These are phyloP conservation scores for Penicillium dipodomyicola DNA, from an alignment of 495 filamentous ascomycete genomes.

Conservation along the genomic window DNA sequence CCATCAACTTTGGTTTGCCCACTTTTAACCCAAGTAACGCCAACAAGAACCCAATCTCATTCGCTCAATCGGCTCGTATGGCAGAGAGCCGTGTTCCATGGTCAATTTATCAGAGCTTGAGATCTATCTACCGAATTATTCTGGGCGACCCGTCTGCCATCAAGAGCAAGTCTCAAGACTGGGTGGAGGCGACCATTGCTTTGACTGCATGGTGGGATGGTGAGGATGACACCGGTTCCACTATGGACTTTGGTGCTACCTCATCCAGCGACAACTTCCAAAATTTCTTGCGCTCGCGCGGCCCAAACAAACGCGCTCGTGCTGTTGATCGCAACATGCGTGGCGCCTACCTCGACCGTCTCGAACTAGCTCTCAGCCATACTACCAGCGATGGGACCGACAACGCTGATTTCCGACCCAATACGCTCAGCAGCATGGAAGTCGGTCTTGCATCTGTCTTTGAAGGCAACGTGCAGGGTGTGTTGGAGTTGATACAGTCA, in stretches of 20 bases:
- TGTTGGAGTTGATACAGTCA: constrained; percentile 66
- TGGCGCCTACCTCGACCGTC: constrained; percentile 52
- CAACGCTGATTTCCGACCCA: constrained; percentile 58
- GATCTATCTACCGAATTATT: constrained; percentile 70
- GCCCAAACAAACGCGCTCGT: constrained; percentile 20
- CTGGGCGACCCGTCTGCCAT: constrained; percentile 70
- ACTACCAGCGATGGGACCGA: constrained; percentile 48
- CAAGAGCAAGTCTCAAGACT: constrained; percentile 68
- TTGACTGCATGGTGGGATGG: constrained; percentile 89
- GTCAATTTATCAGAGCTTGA: constrained; percentile 78
- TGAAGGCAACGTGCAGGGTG: constrained; percentile 70
- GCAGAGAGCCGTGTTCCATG: constrained; percentile 82
- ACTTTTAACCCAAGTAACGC: constrained; percentile 23
- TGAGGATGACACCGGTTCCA: constrained; percentile 50
- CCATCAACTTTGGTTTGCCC: constrained; percentile 53
- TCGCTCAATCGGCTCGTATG: constrained; percentile 64
- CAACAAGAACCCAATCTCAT: constrained; percentile 36
- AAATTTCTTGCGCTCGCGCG: constrained; percentile 31
- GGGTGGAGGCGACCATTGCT: constrained; percentile 80
- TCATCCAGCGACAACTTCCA: constrained; percentile 18
- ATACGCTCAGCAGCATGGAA: constrained; percentile 68
- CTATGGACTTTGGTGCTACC: constrained; percentile 25
- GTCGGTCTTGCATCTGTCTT: constrained; percentile 76
- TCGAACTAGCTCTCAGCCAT: constrained; percentile 50
- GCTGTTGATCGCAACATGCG: constrained; percentile 45